Evolutionary conservation across 1,284 basidiomycete species (phyloP).

Genomic region (Marasmius fiardii): DNA sequence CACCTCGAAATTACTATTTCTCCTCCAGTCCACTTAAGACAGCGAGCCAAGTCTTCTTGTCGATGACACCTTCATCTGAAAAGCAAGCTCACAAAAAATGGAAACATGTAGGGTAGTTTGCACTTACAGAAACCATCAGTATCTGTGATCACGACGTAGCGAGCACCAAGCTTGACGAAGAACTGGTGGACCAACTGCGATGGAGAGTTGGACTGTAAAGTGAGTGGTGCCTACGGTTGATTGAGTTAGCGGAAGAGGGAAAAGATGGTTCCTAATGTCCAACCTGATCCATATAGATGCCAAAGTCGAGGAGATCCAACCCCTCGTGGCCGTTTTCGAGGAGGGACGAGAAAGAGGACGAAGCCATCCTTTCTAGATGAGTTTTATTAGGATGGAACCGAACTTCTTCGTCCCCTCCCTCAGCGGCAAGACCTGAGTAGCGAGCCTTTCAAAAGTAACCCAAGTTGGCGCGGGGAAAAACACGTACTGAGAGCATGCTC

Average conservation of each 20-base stretch:
- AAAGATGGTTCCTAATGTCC: constrained; percentile 20
- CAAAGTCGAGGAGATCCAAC: constrained; percentile 78
- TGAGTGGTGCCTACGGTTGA: constrained; percentile 71
- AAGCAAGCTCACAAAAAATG: constrained; percentile 6
- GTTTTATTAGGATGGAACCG: constrained; percentile 56
- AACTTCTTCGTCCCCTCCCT: constrained; percentile 64
- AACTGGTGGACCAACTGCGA: constrained; percentile 89
- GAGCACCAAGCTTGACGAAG: constrained; percentile 89
- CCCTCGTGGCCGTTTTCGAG: constrained; percentile 34
- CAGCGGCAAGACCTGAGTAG: constrained; percentile 66
- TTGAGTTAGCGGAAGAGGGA: not conserved
- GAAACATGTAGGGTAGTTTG: constrained; percentile 4
- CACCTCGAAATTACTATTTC: constrained; percentile 26
- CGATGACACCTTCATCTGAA: constrained; percentile 83
- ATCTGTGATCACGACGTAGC: constrained; percentile 86
- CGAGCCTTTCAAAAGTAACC: constrained; percentile 7
- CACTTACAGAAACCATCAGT: constrained; percentile 79
- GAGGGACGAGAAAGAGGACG: constrained; percentile 62
- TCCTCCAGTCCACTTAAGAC: constrained; percentile 76
- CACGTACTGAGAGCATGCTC: constrained; percentile 87
- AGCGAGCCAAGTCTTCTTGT: constrained; percentile 90
- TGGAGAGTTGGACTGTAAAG: constrained; percentile 78
- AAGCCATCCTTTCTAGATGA: constrained; percentile 34
- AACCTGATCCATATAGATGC: constrained; percentile 88
- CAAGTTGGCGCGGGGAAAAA: constrained; percentile 7